Conservation (phyloP, 1,284 basidiomycete genomes). For the Heterobasidion occidentale region DNA sequence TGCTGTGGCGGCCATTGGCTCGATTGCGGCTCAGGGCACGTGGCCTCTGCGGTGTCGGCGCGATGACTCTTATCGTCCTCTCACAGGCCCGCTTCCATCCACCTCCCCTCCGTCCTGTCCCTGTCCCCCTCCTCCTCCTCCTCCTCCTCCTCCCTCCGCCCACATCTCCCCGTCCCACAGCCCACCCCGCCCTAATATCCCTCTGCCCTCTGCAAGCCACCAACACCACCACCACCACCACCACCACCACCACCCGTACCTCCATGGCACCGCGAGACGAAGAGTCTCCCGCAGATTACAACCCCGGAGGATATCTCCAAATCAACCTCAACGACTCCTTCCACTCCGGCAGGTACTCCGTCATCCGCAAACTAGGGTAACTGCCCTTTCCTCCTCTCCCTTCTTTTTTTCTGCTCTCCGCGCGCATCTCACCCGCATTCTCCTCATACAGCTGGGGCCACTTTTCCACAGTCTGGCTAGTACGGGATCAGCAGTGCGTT, state of each 20-base stretch:
- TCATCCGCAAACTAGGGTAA: conserved; percentile 79
- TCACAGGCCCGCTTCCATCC: neutral
- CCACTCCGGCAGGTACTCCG: conserved; percentile 70
- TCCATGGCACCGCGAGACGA: conserved; percentile 63
- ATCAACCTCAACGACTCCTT: conserved; percentile 75
- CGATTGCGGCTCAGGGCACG: no score
- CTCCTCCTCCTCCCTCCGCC: neutral
- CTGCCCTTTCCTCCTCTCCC: conserved; percentile 13
- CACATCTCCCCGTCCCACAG: no score
- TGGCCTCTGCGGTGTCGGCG: no score
- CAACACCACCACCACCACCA: conserved; percentile 54
- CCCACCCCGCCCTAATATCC: no score
- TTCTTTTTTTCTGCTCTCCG: conserved; percentile 10
- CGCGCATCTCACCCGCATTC: neutral
- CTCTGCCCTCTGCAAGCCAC: conserved; percentile 32
- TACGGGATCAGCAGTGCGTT: conserved; percentile 63
- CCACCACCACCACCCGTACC: conserved; percentile 11
- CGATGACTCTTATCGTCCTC: no score
- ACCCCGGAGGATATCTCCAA: conserved; percentile 74
- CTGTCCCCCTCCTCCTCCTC: neutral
- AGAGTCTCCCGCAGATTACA: conserved; percentile 74
- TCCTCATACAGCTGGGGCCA: conserved; percentile 70
- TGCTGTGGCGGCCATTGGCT: no score
- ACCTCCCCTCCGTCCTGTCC: conserved; percentile 1
- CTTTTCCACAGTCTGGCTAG: conserved; percentile 84